A percentile compares a stretch with the other conserved stretches of the same genome.
These are phyloP conservation scores for Phytophthora pistaciae DNA, from an alignment of 352 stramenopile genomes.

Conservation along the genomic window DNA sequence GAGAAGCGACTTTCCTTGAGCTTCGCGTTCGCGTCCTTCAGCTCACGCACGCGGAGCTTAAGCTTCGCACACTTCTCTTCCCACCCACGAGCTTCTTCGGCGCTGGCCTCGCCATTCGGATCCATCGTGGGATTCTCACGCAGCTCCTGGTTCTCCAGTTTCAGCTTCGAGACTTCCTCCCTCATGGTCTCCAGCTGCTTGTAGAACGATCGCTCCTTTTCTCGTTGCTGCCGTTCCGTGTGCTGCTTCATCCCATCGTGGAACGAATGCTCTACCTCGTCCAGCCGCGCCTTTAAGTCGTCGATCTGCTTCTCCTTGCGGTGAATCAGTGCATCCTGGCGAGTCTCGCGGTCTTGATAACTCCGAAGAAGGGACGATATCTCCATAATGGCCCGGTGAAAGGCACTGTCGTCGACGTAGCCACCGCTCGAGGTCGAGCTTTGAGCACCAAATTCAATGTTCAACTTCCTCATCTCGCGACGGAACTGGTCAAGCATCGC, in stretches of 20 bases:
- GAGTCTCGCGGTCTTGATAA: conserved; percentile 55
- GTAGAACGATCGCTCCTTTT: conserved; percentile 26
- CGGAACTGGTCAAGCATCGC: conserved; percentile 43
- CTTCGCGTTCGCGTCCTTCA: conserved; percentile 59
- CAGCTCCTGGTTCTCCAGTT: conserved; percentile 61
- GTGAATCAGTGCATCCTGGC: conserved; percentile 49
- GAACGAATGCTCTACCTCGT: conserved; percentile 31
- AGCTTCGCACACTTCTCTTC: conserved; percentile 57
- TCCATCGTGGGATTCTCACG: conserved; percentile 25
- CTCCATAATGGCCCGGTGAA: conserved; percentile 40
- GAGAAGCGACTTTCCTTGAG: conserved; percentile 57
- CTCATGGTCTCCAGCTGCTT: conserved; percentile 44
- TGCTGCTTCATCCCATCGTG: conserved; percentile 19
- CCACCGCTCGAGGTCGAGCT: conserved; percentile 9
- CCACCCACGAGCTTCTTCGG: conserved; percentile 34
- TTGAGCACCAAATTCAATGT: conserved; percentile 39
- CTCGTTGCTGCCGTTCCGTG: conserved; percentile 1
- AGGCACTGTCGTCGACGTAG: conserved; percentile 30
- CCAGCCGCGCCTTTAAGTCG: conserved; percentile 45
- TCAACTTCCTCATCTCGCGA: conserved; percentile 54
- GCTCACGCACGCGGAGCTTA: conserved; percentile 52
- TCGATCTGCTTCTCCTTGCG: conserved; percentile 58
- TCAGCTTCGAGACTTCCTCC: conserved; percentile 56
- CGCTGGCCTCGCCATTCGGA: conserved; percentile 9
- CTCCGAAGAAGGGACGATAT: conserved; percentile 48